Evolutionary conservation across 148 eudicot genomes (phyloP).

Genomic region (Persicaria maculosa): DNA sequence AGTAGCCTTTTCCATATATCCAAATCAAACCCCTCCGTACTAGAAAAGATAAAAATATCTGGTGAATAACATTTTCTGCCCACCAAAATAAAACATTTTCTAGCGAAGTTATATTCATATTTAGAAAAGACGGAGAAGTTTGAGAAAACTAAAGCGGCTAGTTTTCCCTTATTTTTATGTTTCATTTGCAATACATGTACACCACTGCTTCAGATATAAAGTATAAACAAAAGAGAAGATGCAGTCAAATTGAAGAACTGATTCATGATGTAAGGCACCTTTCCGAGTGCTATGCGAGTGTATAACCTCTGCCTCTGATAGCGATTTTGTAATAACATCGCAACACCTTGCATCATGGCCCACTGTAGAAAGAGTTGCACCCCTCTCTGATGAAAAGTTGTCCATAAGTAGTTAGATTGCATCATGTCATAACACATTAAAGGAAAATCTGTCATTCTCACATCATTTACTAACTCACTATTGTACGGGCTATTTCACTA

Average conservation of each 20-base stretch:
- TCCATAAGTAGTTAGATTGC: background rate
- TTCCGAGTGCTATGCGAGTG: slow-evolving; percentile 95
- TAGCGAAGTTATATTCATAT: too few relatives aligned
- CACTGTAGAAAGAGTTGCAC: slow-evolving; percentile 78
- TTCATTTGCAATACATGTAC: background rate
- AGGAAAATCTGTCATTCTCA: background rate
- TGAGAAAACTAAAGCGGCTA: too few relatives aligned
- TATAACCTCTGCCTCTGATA: slow-evolving; percentile 93
- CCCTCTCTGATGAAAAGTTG: slow-evolving; percentile 54
- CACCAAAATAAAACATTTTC: too few relatives aligned
- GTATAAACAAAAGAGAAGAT: background rate
- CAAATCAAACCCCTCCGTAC: background rate
- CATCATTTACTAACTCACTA: background rate
- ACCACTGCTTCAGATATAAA: background rate
- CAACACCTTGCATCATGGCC: slow-evolving; percentile 98
- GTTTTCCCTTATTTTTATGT: background rate
- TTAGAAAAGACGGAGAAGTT: too few relatives aligned
- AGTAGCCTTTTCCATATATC: background rate
- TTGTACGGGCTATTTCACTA: background rate
- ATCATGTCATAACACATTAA: background rate
- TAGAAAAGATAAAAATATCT: background rate
- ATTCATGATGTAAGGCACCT: slow-evolving; percentile 34
- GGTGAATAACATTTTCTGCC: too few relatives aligned
- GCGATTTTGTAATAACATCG: slow-evolving; percentile 91
- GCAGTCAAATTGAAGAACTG: background rate